Percentiles rank a stretch among this genome's conserved stretches.
Conservation (phyloP, 257 asterid genomes). For the Fraxinus cuspidata region DNA sequence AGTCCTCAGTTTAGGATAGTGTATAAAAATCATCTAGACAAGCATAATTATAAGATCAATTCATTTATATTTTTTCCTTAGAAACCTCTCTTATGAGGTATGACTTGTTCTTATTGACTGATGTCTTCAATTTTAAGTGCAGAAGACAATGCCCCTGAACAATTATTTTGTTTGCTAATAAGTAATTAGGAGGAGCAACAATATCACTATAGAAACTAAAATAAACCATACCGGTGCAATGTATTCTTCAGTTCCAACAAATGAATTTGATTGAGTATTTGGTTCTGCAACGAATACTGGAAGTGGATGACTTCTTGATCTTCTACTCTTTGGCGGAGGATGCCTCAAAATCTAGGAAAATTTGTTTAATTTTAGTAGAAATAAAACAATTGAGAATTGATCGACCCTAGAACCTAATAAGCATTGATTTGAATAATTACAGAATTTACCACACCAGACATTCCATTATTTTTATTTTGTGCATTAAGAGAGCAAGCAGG, state of each 20-base stretch:
- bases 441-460: not conserved
- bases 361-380: constrained; percentile 11
- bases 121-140: not conserved
- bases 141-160: not conserved
- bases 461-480: not conserved
- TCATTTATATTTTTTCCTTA: not conserved
- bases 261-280: constrained; percentile 80
- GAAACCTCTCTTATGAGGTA: not conserved
- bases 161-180: not conserved
- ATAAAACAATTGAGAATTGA: constrained; percentile 2
- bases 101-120: not conserved
- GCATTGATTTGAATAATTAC: not conserved
- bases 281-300: constrained; percentile 93
- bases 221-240: constrained; percentile 80
- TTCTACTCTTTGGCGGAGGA: constrained; percentile 58
- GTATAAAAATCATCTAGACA: not conserved
- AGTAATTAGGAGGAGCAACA: not conserved
- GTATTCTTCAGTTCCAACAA: constrained; percentile 97
- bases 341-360: constrained; percentile 71
- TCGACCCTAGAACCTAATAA: constrained; percentile 2
- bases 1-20: not conserved
- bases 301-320: constrained; percentile 74
- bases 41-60: not conserved
- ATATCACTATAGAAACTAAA: not conserved
- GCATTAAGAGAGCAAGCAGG: not conserved